Evolutionary conservation across 2,329 filamentous ascomycete genomes (phyloP).

Genomic region (Albophoma yamanashiensis): DNA sequence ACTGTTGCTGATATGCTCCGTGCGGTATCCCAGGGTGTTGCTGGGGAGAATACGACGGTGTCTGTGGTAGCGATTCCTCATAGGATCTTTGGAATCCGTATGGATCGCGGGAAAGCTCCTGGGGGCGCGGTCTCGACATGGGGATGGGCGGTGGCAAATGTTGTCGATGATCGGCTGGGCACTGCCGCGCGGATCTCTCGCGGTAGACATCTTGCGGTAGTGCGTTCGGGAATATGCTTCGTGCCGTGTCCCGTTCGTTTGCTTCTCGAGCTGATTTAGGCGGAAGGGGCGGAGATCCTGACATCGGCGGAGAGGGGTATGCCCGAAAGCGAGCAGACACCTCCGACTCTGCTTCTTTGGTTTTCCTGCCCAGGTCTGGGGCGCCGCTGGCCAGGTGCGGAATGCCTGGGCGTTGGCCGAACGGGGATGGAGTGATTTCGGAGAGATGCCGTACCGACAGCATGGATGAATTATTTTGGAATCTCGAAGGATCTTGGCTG

Average conservation of each 20-base stretch:
- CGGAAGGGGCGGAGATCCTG: slow-evolving; percentile 54
- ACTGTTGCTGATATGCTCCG: slow-evolving; percentile 7
- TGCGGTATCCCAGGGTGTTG: slow-evolving; percentile 5
- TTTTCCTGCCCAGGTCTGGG: slow-evolving; percentile 30
- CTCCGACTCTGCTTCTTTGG: slow-evolving; percentile 38
- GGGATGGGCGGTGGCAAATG: slow-evolving; percentile 12
- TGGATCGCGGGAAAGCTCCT: slow-evolving; percentile 11
- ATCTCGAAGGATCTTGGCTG: slow-evolving; percentile 31
- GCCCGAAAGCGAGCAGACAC: slow-evolving; percentile 46
- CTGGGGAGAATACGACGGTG: slow-evolving; percentile 14
- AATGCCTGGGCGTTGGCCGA: slow-evolving; percentile 49
- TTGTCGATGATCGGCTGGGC: slow-evolving; percentile 11
- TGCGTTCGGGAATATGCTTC: slow-evolving; percentile 31
- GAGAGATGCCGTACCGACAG: slow-evolving; percentile 34
- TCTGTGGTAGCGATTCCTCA: slow-evolving; percentile 11
- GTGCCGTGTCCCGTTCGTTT: slow-evolving; percentile 38
- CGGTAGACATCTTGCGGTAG: slow-evolving; percentile 40
- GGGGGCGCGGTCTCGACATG: slow-evolving; percentile 16
- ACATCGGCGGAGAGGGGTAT: slow-evolving; percentile 67
- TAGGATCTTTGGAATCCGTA: slow-evolving; percentile 14
- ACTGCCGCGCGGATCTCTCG: slow-evolving; percentile 19
- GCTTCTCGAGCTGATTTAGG: slow-evolving; percentile 47
- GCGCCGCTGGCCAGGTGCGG: slow-evolving; percentile 45
- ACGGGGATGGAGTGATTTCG: slow-evolving; percentile 32
- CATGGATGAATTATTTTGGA: slow-evolving; percentile 35